Base-by-base conservation (phyloP, 108 stramenopile species). In the Chaetoceros tenuissimus region DNA sequence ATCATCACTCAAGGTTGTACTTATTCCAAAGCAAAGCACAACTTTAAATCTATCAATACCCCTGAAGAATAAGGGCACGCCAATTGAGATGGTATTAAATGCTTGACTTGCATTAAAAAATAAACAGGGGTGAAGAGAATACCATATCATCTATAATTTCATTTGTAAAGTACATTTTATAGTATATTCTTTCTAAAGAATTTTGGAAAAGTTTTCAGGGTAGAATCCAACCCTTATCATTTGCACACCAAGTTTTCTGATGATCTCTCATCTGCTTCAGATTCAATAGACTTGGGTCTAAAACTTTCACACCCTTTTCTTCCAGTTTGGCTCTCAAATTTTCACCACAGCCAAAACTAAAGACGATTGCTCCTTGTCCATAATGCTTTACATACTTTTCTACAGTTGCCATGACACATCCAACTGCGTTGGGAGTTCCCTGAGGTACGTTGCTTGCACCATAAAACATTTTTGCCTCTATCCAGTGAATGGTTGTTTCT, bases 401-500 rank as follows among this genome's bases (percentile, higher is more conserved):
- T 27, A 63, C 61, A 47, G 68, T 84, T 29, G 62, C 24, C 25
- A 82, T 40, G 27, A 88, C 45, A 51, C 46, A 55, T 13, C 86
- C 86, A 10, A 88, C 82, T 1, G 82, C 86, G 59, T 80, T 79
- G 43, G 31, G 55, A 23, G 63, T 64, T 7, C 69, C 78, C 13
- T 53, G 27, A 2, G 78, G 75, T 46, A 88, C 84, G 47, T 75
- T 78, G 46, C 68, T 73, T 44, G 86, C 86, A 23, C 82, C 86
- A 59, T 84, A 88, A 60, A 84, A 88, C 82, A 84, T 88, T 71
- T 88, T 88, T 53, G 63, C 82, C 54, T 88, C 82, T 17, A 84
- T 73, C 85, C 85, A 86, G 54, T 78, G 46, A 51, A 86, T 78
- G 7, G 34, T 17, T 19, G 48, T 50, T 51, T 22, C 48, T 49